A percentile compares a stretch with the other conserved stretches of the same genome.
Conservation (phyloP, 169 alveolate species). For the Babesia ovata region DNA sequence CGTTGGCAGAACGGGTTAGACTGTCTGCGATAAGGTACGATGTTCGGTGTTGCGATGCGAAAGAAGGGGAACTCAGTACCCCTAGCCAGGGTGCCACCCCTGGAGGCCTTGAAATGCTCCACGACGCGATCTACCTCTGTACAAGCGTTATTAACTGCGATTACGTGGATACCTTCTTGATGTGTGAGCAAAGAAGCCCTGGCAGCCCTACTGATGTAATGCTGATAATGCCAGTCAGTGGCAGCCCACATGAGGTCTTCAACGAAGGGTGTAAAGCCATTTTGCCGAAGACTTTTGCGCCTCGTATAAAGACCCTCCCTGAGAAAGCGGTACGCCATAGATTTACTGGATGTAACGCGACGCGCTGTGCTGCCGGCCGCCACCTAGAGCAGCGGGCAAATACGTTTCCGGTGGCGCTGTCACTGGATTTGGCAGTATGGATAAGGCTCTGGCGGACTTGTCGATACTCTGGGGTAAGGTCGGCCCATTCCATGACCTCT, state of each 20-base stretch:
- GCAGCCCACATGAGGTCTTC: constrained; percentile 65
- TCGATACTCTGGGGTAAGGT: constrained; percentile 55
- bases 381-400: not conserved
- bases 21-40: constrained; percentile 68
- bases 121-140: constrained; percentile 14
- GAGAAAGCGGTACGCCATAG: constrained; percentile 58
- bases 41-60: constrained; percentile 71
- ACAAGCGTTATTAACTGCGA: not conserved
- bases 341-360: not conserved
- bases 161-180: constrained; percentile 42
- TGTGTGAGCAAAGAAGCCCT: constrained; percentile 49
- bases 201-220: constrained; percentile 54
- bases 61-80: constrained; percentile 30
- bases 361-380: not conserved
- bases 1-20: constrained; percentile 73
- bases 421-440: constrained; percentile 13
- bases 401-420: not conserved
- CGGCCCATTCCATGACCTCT: constrained; percentile 57
- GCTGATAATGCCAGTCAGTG: constrained; percentile 65
- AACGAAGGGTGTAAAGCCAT: constrained; percentile 61
- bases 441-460: constrained; percentile 55
- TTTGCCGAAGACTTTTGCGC: constrained; percentile 25
- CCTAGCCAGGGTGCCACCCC: constrained; percentile 19
- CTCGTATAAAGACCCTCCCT: constrained; percentile 62
- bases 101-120: constrained; percentile 7